phyloP scores from a whole-genome alignment of 2,329 filamentous ascomycete species.

The Xylaria sp. region DNA sequence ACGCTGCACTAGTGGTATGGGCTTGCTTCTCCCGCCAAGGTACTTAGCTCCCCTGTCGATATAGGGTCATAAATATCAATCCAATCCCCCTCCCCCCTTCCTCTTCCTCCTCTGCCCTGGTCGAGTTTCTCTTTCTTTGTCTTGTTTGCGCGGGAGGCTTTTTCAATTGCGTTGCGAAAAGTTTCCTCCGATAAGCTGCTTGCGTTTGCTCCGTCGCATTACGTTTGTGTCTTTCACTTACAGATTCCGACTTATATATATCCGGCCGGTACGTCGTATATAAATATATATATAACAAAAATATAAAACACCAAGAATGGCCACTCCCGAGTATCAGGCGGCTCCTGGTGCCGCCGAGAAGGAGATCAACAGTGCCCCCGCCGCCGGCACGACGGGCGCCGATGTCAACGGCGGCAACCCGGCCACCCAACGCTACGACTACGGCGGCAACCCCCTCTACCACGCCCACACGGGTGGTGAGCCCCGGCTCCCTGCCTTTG shows the following conservation, averaged over 20 bases:
- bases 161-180: slow-evolving; percentile 13
- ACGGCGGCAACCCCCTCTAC: slow-evolving; percentile 56
- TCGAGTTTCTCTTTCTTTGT: slow-evolving; percentile 21
- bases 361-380: slow-evolving; percentile 31
- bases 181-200: background rate
- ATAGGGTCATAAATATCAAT: slow-evolving; percentile 33
- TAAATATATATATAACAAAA: background rate
- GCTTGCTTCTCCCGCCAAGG: slow-evolving; percentile 18
- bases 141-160: slow-evolving; percentile 1
- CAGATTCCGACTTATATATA: too few species aligned
- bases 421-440: slow-evolving; percentile 49
- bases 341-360: slow-evolving; percentile 40
- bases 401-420: slow-evolving; percentile 39
- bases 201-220: background rate
- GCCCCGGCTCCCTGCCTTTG: slow-evolving; percentile 68
- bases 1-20: slow-evolving; percentile 1
- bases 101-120: background rate
- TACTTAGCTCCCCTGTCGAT: background rate
- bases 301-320: slow-evolving; percentile 33
- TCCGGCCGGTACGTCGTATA: too few species aligned
- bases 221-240: background rate
- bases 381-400: slow-evolving; percentile 32
- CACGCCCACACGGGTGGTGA: slow-evolving; percentile 52
- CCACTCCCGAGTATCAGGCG: slow-evolving; percentile 36
- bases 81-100: slow-evolving; percentile 8